Evolutionary conservation across 192 early-diverging fungal genomes (phyloP), one percentile per base, ranked within the genome.

Genomic region (Coemansia sp.): DNA sequence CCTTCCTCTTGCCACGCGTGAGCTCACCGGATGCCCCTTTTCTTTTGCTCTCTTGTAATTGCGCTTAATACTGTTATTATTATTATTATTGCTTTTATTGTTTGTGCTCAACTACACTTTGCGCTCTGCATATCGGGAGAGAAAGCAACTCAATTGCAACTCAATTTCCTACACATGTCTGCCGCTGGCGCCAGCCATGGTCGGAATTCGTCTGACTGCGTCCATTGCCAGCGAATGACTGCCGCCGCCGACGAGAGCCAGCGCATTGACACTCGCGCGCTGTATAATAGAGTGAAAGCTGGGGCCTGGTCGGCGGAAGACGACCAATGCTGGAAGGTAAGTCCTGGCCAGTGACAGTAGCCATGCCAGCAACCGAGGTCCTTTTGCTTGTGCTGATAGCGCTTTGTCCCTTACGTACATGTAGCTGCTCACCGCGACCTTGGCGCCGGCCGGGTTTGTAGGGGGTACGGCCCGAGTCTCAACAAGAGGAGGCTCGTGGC

Each of bases 321-420:
- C 12, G 62, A 67, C 22, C 58, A 60, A 47, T 58, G 61, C 70
- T 77, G 75, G 75, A 37, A 67, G 69, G 75, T 72, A 77, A 56
- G 62, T 39, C 29, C 10, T 6, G 20, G 45, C 20, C 45, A 47
- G 11, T 15, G 45, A 22, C 22, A 27, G 47, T 51, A 5, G 47
- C 47, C 25, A 51, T 51, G 24, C 37, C 25, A 47, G 42, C 36
- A 24, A 20, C 11, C 43, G 27, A 38, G 17, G 37, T 32, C 5
- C 57, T 59, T 10, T 43, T 29, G 40, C 40, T 62, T 14, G 8
- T 20, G 19, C 17, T 19, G 4, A 12, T 36, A 17, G n/a, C 3
- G 12, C 11, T 27, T 51, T 24, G 47, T 25, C 15, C 27, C 22
- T 15, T 27, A 14, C 11, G 12, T 51, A 15, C 6, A 51, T 25